Conservation (phyloP, 139 green algal genomes). For the Chara braunii region DNA sequence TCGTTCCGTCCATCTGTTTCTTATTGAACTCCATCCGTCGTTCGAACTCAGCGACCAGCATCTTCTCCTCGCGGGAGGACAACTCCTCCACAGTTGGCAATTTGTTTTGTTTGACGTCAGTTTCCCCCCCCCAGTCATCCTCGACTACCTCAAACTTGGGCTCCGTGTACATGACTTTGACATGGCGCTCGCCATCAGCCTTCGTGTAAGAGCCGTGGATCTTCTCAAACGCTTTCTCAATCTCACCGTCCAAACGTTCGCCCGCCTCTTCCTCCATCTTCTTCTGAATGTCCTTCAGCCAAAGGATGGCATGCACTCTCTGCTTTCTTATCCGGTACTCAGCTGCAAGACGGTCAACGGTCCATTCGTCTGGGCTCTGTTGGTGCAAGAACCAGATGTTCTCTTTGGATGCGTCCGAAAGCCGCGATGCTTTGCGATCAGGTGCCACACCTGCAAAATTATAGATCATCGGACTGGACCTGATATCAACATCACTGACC, state of each 20-base stretch:
- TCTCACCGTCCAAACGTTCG: constrained; percentile 22
- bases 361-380: constrained; percentile 19
- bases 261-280: constrained; percentile 27
- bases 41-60: constrained; percentile 9
- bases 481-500: too few relatives aligned
- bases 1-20: not conserved
- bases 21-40: constrained; percentile 8
- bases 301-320: constrained; percentile 35
- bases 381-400: constrained; percentile 20
- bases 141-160: too few relatives aligned
- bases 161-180: not conserved
- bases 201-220: constrained; percentile 8
- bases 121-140: too few relatives aligned
- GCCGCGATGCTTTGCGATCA: constrained; percentile 1
- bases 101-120: too few relatives aligned
- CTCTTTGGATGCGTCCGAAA: constrained; percentile 27
- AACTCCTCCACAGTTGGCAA: not conserved
- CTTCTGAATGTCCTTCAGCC: constrained; percentile 29
- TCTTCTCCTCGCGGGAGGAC: constrained; percentile 3
- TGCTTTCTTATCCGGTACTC: constrained; percentile 36
- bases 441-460: constrained; percentile 19
- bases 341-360: constrained; percentile 13
- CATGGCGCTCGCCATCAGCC: constrained; percentile 3
- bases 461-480: constrained; percentile 9
- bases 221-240: constrained; percentile 22